Conservation (phyloP, 2,329 filamentous ascomycete genomes). For the Fusarium papillatum region DNA sequence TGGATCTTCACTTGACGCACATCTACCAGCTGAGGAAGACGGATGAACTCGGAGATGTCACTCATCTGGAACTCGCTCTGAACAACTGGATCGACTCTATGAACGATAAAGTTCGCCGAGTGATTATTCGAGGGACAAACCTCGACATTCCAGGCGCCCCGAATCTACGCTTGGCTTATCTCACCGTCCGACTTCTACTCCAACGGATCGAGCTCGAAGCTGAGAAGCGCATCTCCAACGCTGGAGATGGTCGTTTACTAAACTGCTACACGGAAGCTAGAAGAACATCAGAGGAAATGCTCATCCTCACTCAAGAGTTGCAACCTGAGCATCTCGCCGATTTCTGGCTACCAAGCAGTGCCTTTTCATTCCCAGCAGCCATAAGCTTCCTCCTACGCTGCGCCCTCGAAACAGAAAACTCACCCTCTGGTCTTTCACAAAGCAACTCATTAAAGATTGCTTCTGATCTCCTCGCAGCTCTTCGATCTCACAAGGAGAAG, state of each 20-base stretch:
- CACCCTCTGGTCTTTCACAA: slow-evolving; percentile 49
- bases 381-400: slow-evolving; percentile 64
- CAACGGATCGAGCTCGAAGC: slow-evolving; percentile 61
- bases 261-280: slow-evolving; percentile 57
- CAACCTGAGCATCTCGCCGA: slow-evolving; percentile 57
- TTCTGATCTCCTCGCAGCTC: slow-evolving; percentile 53
- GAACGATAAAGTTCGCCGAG: slow-evolving; percentile 50
- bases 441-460: slow-evolving; percentile 58
- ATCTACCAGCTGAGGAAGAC: slow-evolving; percentile 51
- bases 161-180: slow-evolving; percentile 65
- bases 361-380: slow-evolving; percentile 63
- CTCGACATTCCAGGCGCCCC: slow-evolving; percentile 59
- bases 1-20: slow-evolving; percentile 48
- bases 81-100: slow-evolving; percentile 61
- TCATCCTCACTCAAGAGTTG: slow-evolving; percentile 61
- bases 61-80: slow-evolving; percentile 53
- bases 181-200: slow-evolving; percentile 61
- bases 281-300: slow-evolving; percentile 62
- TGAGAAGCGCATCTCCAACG: slow-evolving; percentile 45
- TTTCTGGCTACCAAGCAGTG: slow-evolving; percentile 63
- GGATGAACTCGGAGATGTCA: slow-evolving; percentile 40
- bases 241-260: slow-evolving; percentile 39
- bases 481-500: slow-evolving; percentile 55
- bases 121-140: slow-evolving; percentile 57
- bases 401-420: slow-evolving; percentile 58